Base-by-base conservation (phyloP, 2,329 filamentous ascomycete species). In the Parastagonospora nodorum region DNA sequence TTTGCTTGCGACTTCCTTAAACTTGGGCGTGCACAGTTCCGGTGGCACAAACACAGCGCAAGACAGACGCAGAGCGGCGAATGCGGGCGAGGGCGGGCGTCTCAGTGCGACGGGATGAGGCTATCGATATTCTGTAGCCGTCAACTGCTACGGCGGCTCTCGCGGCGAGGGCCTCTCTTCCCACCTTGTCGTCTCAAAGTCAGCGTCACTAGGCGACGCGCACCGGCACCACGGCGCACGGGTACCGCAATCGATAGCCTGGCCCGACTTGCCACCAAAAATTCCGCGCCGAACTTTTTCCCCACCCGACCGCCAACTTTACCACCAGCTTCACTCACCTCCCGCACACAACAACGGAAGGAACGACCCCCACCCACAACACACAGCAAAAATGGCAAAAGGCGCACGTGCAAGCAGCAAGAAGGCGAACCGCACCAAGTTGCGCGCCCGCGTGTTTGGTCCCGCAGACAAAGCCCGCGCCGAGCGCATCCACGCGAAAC, bases 361-460 rank as follows among this genome's bases (percentile, higher is more conserved):
- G 19, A 24, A 24, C 19, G 19, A 24, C 19, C 19, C 19, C 19
- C 19, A 5, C 19, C 19, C 19, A 24, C 19, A 24, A 50, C 51
- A 48, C 42, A 45, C 58, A 50, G 15, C 45, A 71, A 82, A 48
- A 64, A 97, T 97, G 93, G 93, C 92, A 19, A 97, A 96, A 74
- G 89, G 90, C 71, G 80, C 89, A 54, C 84, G 93, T 73, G 84
- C 92, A 60, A 95, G 88, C 72, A 80, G 84, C 60, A 85, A 82
- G 66, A 97, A 97, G 80, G 82, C 82, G 67, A 97, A 97, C 80
- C 91, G 92, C 78, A 82, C 84, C 63, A 87, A 84, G 65, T 82
- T 96, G 59, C 92, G 92, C 74, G 80, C 84, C 60, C 86, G 85
- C 59, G 88, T 97, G 60, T 97, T 96, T 75, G 90, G 88, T 1